Conservation (phyloP, 2,329 filamentous ascomycete species). For the Sporothrix dimorphospora region DNA sequence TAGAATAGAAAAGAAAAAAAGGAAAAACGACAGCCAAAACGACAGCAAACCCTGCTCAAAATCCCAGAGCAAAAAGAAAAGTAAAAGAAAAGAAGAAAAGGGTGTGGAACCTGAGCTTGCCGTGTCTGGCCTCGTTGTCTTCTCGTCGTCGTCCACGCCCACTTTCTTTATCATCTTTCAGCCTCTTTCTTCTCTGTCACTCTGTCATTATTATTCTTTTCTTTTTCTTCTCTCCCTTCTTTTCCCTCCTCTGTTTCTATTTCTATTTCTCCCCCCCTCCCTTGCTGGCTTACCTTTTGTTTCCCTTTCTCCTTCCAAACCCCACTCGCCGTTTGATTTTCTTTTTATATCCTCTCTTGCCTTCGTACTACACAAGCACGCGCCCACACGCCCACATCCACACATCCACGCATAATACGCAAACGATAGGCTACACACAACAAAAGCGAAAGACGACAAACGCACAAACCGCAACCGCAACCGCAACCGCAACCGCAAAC, state of each 20-base stretch:
- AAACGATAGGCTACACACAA: constrained; percentile 9
- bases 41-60: background rate
- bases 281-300: background rate
- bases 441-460: constrained; percentile 11
- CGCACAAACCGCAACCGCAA: constrained; percentile 14
- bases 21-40: background rate
- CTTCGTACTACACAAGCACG: constrained; percentile 1
- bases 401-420: background rate
- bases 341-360: constrained; percentile 6
- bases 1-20: background rate
- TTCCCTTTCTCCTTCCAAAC: background rate
- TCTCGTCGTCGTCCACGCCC: constrained; percentile 11
- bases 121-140: constrained; percentile 9
- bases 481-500: background rate
- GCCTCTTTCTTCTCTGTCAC: background rate
- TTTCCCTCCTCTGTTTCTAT: background rate
- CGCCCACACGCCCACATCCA: background rate
- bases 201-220: background rate
- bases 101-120: background rate
- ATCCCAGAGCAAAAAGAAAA: background rate
- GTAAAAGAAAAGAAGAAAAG: constrained; percentile 2
- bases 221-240: background rate
- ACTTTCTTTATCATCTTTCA: constrained; percentile 2
- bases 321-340: constrained; percentile 5
- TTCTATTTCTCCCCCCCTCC: background rate